phyloP scores from a whole-genome alignment of 2,329 filamentous ascomycete genomes.

The Colletotrichum higginsianum region DNA sequence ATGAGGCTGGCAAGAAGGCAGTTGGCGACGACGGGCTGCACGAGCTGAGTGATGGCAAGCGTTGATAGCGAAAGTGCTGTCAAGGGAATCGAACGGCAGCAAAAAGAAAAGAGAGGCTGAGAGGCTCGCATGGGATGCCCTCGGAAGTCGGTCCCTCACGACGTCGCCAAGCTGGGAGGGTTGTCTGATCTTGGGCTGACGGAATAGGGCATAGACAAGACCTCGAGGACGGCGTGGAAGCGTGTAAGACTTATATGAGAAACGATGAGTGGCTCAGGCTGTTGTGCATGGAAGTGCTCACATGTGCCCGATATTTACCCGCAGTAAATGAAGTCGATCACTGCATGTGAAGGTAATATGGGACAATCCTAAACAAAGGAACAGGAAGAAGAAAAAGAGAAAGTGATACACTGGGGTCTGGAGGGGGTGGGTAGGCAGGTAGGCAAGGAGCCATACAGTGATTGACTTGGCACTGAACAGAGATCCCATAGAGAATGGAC shows the following conservation, averaged over 20 bases:
- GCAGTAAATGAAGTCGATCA: conserved; percentile 44
- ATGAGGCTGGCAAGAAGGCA: background rate
- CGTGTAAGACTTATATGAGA: conserved; percentile 44
- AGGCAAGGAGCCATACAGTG: conserved; percentile 15
- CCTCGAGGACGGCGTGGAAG: conserved; percentile 36
- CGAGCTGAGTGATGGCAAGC: background rate
- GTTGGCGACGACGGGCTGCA: background rate
- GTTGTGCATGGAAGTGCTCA: conserved; percentile 34
- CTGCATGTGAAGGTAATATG: conserved; percentile 19
- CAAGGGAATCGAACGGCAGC: background rate
- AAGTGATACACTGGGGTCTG: conserved; percentile 7
- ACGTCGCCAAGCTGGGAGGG: background rate
- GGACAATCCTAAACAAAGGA: background rate
- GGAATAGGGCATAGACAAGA: conserved; percentile 37
- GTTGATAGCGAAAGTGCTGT: background rate
- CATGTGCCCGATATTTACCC: conserved; percentile 49
- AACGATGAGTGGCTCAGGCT: conserved; percentile 29
- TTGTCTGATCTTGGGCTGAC: background rate
- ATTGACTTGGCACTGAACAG: background rate
- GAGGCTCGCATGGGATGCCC: background rate
- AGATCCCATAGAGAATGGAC: conserved; percentile 16
- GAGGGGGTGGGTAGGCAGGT: conserved; percentile 2
- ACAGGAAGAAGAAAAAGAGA: conserved; percentile 22
- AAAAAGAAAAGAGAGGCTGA: conserved; percentile 22
- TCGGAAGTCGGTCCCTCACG: background rate